phyloP scores from a whole-genome alignment of 1,139 yeast species.

The Diutina mesorugosa region DNA sequence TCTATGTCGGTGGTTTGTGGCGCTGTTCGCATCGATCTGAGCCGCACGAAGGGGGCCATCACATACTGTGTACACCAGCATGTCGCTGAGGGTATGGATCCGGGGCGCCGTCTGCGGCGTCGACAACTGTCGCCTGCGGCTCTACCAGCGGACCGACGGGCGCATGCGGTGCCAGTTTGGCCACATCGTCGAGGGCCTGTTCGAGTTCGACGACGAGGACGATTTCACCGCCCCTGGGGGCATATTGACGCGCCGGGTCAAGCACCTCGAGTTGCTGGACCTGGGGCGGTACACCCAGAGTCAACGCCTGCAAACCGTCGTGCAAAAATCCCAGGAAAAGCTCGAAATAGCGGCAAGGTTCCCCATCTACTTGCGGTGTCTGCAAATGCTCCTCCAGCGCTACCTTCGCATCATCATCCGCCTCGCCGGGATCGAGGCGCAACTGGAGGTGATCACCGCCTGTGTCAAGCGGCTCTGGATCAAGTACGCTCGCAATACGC shows the following conservation, averaged over 20 bases:
- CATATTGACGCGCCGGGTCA: slow-evolving; percentile 39
- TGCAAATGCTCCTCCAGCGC: slow-evolving; percentile 39
- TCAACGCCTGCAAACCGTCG: background rate
- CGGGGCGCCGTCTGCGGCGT: slow-evolving; percentile 81
- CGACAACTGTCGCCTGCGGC: slow-evolving; percentile 73
- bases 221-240: slow-evolving; percentile 23
- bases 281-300: background rate
- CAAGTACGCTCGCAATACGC: background rate
- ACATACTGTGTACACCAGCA: background rate
- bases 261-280: slow-evolving; percentile 6
- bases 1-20: too few species aligned
- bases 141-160: slow-evolving; percentile 66
- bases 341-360: slow-evolving; percentile 45
- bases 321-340: slow-evolving; percentile 8
- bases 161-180: slow-evolving; percentile 78
- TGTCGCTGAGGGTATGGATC: slow-evolving; percentile 26
- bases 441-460: background rate
- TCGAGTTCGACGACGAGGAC: slow-evolving; percentile 70
- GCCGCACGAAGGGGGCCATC: background rate
- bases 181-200: slow-evolving; percentile 72
- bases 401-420: background rate
- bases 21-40: background rate
- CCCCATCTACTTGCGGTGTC: slow-evolving; percentile 30
- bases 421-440: background rate
- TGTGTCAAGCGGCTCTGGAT: background rate